Evolutionary conservation across 257 asterid species (phyloP).

Genomic region (Penstemon barbatus): DNA sequence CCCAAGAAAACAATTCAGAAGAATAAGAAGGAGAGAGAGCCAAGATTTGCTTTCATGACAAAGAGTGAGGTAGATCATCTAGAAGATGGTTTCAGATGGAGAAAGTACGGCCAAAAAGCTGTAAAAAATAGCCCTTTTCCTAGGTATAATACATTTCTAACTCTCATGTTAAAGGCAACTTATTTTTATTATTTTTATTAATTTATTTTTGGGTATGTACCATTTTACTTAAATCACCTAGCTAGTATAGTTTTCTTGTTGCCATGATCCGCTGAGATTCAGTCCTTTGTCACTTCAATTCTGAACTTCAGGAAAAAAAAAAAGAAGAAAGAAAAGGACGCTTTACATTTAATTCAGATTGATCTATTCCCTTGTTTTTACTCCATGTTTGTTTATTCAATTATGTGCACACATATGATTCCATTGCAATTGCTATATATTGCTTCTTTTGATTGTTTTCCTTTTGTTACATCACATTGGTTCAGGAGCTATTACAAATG

Average conservation of each 20-base stretch:
- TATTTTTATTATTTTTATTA: too few species aligned
- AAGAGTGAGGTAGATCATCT: slow-evolving; percentile 80
- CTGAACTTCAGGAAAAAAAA: too few species aligned
- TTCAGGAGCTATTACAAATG: slow-evolving; percentile 82
- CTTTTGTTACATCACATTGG: not conserved
- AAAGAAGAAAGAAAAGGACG: too few species aligned
- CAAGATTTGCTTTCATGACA: slow-evolving; percentile 87
- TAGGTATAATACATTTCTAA: slow-evolving; percentile 39
- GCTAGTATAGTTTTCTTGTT: not conserved
- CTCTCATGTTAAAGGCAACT: not conserved
- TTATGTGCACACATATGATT: too few species aligned
- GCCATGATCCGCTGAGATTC: too few species aligned
- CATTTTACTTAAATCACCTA: not conserved
- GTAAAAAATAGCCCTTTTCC: slow-evolving; percentile 87
- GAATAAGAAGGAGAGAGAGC: slow-evolving; percentile 54
- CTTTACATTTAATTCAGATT: too few species aligned
- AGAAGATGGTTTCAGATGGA: slow-evolving; percentile 87
- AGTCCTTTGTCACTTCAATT: too few species aligned
- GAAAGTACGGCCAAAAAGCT: slow-evolving; percentile 89
- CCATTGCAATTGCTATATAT: not conserved
- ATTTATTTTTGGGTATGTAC: too few species aligned
- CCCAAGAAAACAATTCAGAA: slow-evolving; percentile 51
- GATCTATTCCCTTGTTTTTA: too few species aligned
- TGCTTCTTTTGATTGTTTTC: not conserved
- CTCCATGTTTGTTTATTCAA: too few species aligned